Evolutionary conservation across 768 basidiomycete genomes (phyloP), one percentile per base, ranked within the genome.

Genomic region (Boletus sp.): DNA sequence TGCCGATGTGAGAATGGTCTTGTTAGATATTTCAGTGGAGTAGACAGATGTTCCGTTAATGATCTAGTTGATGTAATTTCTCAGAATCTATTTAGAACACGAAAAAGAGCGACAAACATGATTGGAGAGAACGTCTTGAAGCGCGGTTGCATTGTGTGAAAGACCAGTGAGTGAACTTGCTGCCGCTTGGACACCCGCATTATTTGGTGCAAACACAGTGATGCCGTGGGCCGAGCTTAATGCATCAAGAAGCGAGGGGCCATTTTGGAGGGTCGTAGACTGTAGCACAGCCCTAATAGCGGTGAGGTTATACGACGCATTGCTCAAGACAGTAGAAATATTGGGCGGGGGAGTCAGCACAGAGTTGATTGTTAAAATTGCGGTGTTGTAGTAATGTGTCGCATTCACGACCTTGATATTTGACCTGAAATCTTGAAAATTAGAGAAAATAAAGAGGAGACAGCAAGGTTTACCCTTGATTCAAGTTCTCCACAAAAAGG

Each of bases 41-140:
- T 91, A 91, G 11, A 83, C 69, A 0, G 83, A 78, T 1, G 87
- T 79, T 28, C 85, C 88, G 69, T 90, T 90, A 62, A 91, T 81
- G 56, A 83, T 68, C 83, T 86, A 51, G 17, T 45, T 18, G 8
- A n/a, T 7, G 18, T 0, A 9, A 50, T 56, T 20, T 47, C 7
- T 37, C 20, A 12, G 11, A 2, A 9, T 20, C 9, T 18, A 29
- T 17, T 39, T 4, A 24, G n/a, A 30, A 35, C 7, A 54, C 2
- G 17, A 20, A 46, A 50, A 15, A 12, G 18, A 15, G 10, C 30
- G 7, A 47, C 82, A 28, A 55, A 89, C 85, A 62, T 89, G 89
- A 67, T 90, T 90, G 40, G 70, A 65, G 12, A 88, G 61, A 10
- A 90, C 57, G 28, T 70, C 71, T 4, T 58, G 33, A 36, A 87